These are phyloP conservation scores for Aspergillus proliferans DNA, from an alignment of 2,329 filamentous ascomycete genomes.

Conservation along the genomic window DNA sequence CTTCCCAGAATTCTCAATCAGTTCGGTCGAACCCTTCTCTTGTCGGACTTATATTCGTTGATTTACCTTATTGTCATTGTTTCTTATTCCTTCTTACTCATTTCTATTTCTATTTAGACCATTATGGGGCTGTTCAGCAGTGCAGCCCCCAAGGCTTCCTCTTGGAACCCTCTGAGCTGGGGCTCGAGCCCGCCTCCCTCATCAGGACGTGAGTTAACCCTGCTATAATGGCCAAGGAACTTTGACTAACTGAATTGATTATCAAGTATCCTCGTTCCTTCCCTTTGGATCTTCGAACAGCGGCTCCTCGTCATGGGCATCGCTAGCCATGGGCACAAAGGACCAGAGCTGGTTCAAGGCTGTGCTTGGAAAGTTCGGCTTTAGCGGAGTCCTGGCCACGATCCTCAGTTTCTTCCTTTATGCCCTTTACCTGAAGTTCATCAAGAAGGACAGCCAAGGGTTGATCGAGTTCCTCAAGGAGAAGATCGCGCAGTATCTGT, in stretches of 20 bases:
- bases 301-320: too few species aligned
- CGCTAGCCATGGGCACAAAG: neutral
- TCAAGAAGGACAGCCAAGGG: neutral
- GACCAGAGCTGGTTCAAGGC: neutral
- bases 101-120: neutral
- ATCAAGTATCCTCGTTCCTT: neutral
- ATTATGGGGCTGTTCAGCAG: neutral
- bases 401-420: neutral
- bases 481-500: neutral
- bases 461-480: neutral
- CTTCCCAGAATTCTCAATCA: too few species aligned
- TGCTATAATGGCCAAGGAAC: neutral
- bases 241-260: neutral
- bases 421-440: neutral
- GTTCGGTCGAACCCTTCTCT: too few species aligned
- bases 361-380: neutral
- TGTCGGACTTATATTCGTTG: neutral
- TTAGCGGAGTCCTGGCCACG: neutral
- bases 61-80: neutral
- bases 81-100: neutral
- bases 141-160: neutral
- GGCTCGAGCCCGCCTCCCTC: neutral
- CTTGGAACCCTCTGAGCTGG: neutral
- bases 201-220: neutral
- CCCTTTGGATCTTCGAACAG: neutral